Evolutionary conservation across 2,329 filamentous ascomycete genomes (phyloP), one percentile per base, ranked within the genome.

Genomic region (Fusarium sp.): DNA sequence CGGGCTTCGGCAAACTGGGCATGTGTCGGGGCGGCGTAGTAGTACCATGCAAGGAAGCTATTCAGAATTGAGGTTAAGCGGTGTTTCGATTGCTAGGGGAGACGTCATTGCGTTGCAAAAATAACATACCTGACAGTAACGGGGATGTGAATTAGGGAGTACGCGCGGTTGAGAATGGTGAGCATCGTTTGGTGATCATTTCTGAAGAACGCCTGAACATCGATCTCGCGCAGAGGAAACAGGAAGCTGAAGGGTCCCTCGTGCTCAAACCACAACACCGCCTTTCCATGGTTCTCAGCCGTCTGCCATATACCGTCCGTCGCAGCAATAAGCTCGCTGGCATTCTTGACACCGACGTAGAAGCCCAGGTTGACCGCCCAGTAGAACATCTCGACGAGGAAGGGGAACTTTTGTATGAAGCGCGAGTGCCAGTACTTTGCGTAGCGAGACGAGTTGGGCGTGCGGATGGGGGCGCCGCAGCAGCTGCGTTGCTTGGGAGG

Each of bases 361-460:
- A 90, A 89, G 47, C 85, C 82, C 68, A 89, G 87, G 74, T 89
- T 91, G 71, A 92, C 83, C 45, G 86, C 83, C 90, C 90, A 92
- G 80, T 92, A 92, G 77, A 92, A 91, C 88, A 92, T 92, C 78
- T 92, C 90, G 50, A 92, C 84, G 57, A 92, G 78, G 75, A 92
- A 92, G 7, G 90, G 90, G 34, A 79, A 91, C 74, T 89, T 89
- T 76, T 90, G 87, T 62, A 92, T 81, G 58, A 91, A 83, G 27
- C 88, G 83, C 65, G 87, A 90, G 76, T 91, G 89, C 50, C 86
- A 76, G 75, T 90, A 79, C 63, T 85, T 82, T 41, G 84, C 82
- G 77, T 90, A 92, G n/a, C 87, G 84, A 5, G 86, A 86, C 4
- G 88, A 86, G 72, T 89, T 89, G 13, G 88, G 88, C 8, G 84